These are phyloP conservation scores for Danielozyma ontarioensis DNA, from an alignment of 805 yeast genomes.

Conservation along the genomic window DNA sequence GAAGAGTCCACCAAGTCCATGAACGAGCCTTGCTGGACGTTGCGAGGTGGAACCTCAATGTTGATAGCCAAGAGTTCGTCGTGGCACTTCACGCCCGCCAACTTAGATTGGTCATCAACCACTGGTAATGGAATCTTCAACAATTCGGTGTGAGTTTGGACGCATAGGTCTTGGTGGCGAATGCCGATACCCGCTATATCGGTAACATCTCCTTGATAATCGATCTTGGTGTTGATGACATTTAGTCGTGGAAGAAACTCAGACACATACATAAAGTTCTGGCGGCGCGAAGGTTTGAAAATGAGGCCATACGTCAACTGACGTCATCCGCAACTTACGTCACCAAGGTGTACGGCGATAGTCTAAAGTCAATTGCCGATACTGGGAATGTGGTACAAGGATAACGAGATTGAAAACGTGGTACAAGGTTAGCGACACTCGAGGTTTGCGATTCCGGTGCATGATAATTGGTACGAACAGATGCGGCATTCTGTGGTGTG, in stretches of 20 bases:
- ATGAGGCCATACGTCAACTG: too few species aligned
- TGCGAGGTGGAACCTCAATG: background rate
- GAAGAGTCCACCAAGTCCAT: background rate
- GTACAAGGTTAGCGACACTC: too few species aligned
- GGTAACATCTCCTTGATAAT: background rate
- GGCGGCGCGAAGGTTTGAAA: too few species aligned
- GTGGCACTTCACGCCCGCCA: background rate
- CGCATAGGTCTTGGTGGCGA: background rate
- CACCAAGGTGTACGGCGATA: too few species aligned
- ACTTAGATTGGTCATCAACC: background rate
- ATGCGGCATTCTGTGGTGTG: too few species aligned
- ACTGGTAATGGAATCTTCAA: background rate
- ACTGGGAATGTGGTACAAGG: too few species aligned
- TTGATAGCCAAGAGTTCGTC: background rate
- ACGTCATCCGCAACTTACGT: too few species aligned
- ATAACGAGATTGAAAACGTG: too few species aligned
- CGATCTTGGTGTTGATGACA: background rate
- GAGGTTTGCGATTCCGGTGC: too few species aligned
- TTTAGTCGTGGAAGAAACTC: background rate
- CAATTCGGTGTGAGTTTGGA: too few species aligned
- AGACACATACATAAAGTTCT: background rate
- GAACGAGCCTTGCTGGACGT: background rate
- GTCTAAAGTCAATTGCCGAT: too few species aligned
- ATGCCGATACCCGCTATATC: background rate
- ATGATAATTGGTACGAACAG: too few species aligned